A percentile compares a stretch with the other conserved stretches of the same genome.
Evolutionary conservation across 1,139 yeast species (phyloP).

Genomic region (Torulaspora globosa): DNA sequence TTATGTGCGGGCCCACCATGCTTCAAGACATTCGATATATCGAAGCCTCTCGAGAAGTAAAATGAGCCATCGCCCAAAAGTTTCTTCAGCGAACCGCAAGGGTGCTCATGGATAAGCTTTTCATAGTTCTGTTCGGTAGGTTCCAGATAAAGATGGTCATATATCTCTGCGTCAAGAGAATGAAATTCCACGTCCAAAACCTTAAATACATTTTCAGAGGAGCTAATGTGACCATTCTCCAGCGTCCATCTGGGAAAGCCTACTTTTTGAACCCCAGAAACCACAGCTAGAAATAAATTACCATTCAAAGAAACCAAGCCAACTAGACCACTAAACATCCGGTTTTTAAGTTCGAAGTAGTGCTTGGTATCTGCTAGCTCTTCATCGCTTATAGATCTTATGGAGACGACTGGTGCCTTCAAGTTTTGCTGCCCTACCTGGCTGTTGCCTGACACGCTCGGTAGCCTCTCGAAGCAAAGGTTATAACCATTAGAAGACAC

Average conservation of each 20-base stretch:
- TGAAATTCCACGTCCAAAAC: slow-evolving; percentile 59
- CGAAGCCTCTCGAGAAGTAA: slow-evolving; percentile 62
- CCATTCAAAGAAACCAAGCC: slow-evolving; percentile 58
- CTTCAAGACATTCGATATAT: slow-evolving; percentile 58
- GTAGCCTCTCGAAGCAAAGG: slow-evolving; percentile 22
- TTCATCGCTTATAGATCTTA: slow-evolving; percentile 19
- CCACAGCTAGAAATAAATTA: slow-evolving; percentile 53
- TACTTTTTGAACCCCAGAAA: slow-evolving; percentile 52
- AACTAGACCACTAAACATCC: slow-evolving; percentile 50
- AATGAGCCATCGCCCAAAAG: slow-evolving; percentile 60
- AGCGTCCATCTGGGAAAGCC: slow-evolving; percentile 51
- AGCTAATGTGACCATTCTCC: slow-evolving; percentile 21
- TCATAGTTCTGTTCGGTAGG: slow-evolving; percentile 36
- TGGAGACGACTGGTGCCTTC: slow-evolving; percentile 23
- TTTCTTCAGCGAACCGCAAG: slow-evolving; percentile 56
- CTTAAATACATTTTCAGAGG: slow-evolving; percentile 49
- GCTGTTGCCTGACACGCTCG: slow-evolving; percentile 10
- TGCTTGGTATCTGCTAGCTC: slow-evolving; percentile 19
- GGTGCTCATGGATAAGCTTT: slow-evolving; percentile 46
- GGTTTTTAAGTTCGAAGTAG: slow-evolving; percentile 21
- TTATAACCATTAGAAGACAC: slow-evolving; percentile 24
- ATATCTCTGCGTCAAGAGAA: slow-evolving; percentile 56
- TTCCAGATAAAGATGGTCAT: slow-evolving; percentile 42
- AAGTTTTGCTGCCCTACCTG: slow-evolving; percentile 11
- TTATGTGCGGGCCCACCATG: slow-evolving; percentile 46